phyloP scores from a whole-genome alignment of 2,329 filamentous ascomycete species.

The Teratosphaeria pseudoeucalypti region DNA sequence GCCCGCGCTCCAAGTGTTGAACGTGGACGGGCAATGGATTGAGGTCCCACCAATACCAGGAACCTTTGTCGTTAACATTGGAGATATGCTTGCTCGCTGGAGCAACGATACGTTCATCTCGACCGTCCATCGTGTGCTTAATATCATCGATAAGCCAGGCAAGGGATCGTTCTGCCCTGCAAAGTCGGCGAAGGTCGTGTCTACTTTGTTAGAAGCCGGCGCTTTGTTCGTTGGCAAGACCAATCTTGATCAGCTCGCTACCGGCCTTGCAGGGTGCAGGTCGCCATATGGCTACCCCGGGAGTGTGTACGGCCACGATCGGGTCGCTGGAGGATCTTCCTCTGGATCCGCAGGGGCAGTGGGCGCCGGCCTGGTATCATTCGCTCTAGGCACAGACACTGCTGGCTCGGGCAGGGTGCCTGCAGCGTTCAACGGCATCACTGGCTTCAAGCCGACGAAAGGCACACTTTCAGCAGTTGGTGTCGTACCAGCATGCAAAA shows the following conservation, averaged over 20 bases:
- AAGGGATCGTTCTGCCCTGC: constrained; percentile 48
- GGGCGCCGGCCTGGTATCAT: constrained; percentile 42
- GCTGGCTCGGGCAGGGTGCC: constrained; percentile 46
- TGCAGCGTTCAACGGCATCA: constrained; percentile 43
- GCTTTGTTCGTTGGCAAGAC: constrained; percentile 51
- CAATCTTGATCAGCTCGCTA: constrained; percentile 54
- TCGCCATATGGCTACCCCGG: constrained; percentile 48
- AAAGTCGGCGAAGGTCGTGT: constrained; percentile 41
- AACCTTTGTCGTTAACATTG: constrained; percentile 42
- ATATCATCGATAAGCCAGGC: constrained; percentile 48
- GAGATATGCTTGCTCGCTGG: constrained; percentile 38
- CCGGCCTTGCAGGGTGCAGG: constrained; percentile 49
- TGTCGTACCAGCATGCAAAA: constrained; percentile 46
- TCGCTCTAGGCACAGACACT: constrained; percentile 48
- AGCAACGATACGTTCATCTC: constrained; percentile 36
- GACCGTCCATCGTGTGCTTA: constrained; percentile 38
- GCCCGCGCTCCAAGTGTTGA: constrained; percentile 16
- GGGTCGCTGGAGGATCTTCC: constrained; percentile 47
- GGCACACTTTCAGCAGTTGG: constrained; percentile 42
- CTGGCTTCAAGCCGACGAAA: constrained; percentile 42
- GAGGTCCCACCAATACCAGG: constrained; percentile 34
- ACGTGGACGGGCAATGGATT: constrained; percentile 32
- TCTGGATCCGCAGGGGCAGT: constrained; percentile 48
- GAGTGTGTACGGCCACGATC: constrained; percentile 41
- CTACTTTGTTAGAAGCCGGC: constrained; percentile 40